Evolutionary conservation across 805 yeast species (phyloP).

Genomic region (Candida krabiensis): DNA sequence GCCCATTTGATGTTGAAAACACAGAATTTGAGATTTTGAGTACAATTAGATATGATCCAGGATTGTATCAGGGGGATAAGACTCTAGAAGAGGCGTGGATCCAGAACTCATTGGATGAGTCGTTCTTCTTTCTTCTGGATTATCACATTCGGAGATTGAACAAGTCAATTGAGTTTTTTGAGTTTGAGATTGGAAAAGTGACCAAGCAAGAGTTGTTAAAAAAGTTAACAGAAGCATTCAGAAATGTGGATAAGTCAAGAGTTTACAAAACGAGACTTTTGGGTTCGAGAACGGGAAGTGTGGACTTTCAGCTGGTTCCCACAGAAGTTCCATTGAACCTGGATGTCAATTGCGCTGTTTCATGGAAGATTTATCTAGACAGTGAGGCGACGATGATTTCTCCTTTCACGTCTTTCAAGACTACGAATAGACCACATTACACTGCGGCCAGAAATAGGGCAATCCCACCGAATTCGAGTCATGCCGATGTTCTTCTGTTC

Average conservation of each 20-base stretch:
- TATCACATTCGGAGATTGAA: constrained; percentile 64
- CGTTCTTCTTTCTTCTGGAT: constrained; percentile 58
- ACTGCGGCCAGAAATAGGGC: constrained; percentile 56
- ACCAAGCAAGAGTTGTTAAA: constrained; percentile 42
- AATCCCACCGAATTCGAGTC: constrained; percentile 31
- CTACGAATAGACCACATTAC: constrained; percentile 70
- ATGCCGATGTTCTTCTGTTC: constrained; percentile 68
- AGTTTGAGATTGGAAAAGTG: constrained; percentile 38
- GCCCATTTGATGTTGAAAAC: constrained; percentile 15
- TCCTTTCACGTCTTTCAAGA: constrained; percentile 85
- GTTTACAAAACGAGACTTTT: constrained; percentile 51
- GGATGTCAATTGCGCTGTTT: constrained; percentile 8
- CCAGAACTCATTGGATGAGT: constrained; percentile 24
- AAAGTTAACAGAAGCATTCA: constrained; percentile 40
- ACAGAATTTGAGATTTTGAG: constrained; percentile 56
- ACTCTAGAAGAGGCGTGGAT: constrained; percentile 26
- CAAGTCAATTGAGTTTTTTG: constrained; percentile 54
- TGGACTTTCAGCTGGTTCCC: constrained; percentile 35
- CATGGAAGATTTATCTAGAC: constrained; percentile 68
- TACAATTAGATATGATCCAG: constrained; percentile 77
- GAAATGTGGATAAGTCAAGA: constrained; percentile 26
- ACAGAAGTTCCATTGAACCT: constrained; percentile 6
- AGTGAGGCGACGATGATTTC: constrained; percentile 51
- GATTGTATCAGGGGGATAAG: constrained; percentile 33
- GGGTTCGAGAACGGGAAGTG: constrained; percentile 28